Conservation (phyloP, 148 eudicot genomes). For the Selenicereus undatus region DNA sequence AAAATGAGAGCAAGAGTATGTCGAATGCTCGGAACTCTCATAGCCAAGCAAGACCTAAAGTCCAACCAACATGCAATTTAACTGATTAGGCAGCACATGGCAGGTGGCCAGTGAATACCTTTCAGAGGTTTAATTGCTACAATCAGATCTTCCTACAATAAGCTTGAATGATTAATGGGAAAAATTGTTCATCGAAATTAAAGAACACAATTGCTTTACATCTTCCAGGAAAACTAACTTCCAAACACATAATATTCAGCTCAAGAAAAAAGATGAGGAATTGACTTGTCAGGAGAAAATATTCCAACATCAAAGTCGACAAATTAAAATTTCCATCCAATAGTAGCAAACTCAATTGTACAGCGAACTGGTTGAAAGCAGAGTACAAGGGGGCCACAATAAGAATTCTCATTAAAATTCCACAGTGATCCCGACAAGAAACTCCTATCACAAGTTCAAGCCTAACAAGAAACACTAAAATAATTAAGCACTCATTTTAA, state of each 20-base stretch:
- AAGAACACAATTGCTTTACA: neutral
- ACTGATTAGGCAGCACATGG: neutral
- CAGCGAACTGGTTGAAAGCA: neutral
- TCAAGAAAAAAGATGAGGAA: neutral
- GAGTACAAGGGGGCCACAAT: neutral
- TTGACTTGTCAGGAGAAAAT: no score
- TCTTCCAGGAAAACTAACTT: neutral
- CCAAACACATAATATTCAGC: neutral
- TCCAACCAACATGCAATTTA: neutral
- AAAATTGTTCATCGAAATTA: neutral
- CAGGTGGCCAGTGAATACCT: neutral
- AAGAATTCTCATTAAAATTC: conserved; percentile 4
- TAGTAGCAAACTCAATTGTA: neutral
- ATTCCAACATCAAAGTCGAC: neutral
- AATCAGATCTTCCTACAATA: neutral
- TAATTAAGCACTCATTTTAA: neutral
- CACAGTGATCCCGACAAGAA: conserved; percentile 7
- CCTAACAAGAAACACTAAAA: conserved; percentile 9
- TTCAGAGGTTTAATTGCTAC: neutral
- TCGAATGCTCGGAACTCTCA: neutral
- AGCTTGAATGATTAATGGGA: neutral
- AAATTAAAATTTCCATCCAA: neutral
- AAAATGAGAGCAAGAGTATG: neutral
- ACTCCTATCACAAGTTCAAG: neutral
- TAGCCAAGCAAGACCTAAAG: neutral